These are phyloP conservation scores for Trichosanthes truncata DNA, from an alignment of 306 rosid genomes.

Conservation along the genomic window DNA sequence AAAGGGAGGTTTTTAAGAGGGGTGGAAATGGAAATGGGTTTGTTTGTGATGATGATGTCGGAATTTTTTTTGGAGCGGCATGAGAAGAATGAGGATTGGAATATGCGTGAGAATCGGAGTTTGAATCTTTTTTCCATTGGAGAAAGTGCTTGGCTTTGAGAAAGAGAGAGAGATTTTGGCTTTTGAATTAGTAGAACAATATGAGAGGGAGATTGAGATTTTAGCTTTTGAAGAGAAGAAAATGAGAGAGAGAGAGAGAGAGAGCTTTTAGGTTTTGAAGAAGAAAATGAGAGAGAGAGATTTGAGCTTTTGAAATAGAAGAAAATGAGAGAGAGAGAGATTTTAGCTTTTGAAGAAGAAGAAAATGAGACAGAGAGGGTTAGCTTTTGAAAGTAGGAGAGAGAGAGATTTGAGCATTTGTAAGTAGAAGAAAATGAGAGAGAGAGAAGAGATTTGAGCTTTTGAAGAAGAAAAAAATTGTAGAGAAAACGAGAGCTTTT, in stretches of 20 bases:
- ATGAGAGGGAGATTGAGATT: not conserved
- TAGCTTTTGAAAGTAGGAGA: not conserved
- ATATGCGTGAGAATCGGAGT: slow-evolving; percentile 66
- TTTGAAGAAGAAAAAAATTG: too few relatives aligned
- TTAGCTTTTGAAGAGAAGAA: not conserved
- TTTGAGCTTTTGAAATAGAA: not conserved
- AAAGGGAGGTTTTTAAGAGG: slow-evolving; percentile 22
- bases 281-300: not conserved
- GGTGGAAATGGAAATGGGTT: slow-evolving; percentile 28
- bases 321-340: not conserved
- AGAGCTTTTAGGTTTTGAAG: not conserved
- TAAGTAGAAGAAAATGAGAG: not conserved
- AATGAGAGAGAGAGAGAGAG: not conserved
- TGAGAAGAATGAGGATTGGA: slow-evolving; percentile 65
- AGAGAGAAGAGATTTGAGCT: not conserved
- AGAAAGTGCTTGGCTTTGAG: not conserved
- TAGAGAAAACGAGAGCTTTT: not conserved
- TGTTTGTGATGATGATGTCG: slow-evolving; percentile 37
- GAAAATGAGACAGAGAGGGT: slow-evolving; percentile 2
- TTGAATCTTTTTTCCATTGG: slow-evolving; percentile 66
- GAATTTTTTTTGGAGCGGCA: slow-evolving; percentile 51
- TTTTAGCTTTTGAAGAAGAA: not conserved
- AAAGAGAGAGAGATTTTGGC: not conserved
- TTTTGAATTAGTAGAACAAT: not conserved
- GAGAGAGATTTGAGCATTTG: not conserved